Conservation (phyloP, 768 basidiomycete genomes). For the Phanerochaete sordida region DNA sequence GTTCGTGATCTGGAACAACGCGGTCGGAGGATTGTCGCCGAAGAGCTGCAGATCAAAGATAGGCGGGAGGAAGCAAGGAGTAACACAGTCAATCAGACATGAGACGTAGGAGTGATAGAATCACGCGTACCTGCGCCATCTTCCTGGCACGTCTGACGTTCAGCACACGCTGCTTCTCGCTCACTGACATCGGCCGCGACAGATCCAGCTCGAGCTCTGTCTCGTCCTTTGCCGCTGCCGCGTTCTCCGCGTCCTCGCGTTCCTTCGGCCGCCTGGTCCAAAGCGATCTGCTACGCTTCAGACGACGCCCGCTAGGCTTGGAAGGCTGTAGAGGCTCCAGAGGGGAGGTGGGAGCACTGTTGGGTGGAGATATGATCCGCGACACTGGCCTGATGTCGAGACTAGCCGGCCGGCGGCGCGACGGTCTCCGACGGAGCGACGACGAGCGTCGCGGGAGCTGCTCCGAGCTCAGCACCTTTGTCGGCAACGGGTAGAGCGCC, state of each 20-base stretch:
- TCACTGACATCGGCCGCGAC: constrained; percentile 4
- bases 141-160: constrained; percentile 47
- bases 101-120: background rate
- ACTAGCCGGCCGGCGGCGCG: background rate
- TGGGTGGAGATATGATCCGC: background rate
- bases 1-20: constrained; percentile 35
- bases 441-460: constrained; percentile 4
- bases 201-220: background rate
- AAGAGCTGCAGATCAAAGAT: constrained; percentile 35
- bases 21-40: constrained; percentile 44
- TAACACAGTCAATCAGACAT: constrained; percentile 1
- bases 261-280: constrained; percentile 17
- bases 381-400: background rate
- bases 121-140: constrained; percentile 42
- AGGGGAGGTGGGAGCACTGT: background rate
- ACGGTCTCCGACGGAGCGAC: constrained; percentile 2
- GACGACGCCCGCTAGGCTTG: background rate
- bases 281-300: constrained; percentile 30
- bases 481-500: background rate
- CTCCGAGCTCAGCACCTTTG: background rate
- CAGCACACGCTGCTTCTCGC: constrained; percentile 34
- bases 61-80: background rate
- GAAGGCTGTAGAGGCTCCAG: too few relatives aligned
- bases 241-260: constrained; percentile 3
- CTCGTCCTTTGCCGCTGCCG: background rate